Evolutionary conservation across 208 protist genomes (phyloP).

Genomic region (Leishmania guyanensis): DNA sequence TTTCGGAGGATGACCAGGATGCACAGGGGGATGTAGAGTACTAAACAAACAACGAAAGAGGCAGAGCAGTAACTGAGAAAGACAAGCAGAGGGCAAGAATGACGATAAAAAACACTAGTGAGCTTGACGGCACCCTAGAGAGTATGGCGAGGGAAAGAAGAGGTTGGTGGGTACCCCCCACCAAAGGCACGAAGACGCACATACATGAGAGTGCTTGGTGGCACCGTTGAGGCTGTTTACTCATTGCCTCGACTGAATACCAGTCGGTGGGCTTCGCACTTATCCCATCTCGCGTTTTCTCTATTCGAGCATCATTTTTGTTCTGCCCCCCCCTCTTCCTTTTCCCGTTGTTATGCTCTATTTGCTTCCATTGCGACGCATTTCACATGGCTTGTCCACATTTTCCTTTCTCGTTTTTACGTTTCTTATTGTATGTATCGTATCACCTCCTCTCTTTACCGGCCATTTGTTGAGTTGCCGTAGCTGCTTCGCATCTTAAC

Average conservation of each 20-base stretch:
- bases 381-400: not conserved
- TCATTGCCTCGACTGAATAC: not conserved
- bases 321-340: not conserved
- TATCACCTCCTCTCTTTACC: not conserved
- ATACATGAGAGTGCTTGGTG: not conserved
- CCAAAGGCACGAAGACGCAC: not conserved
- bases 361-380: not conserved
- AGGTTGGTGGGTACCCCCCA: not conserved
- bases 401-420: not conserved
- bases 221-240: not conserved
- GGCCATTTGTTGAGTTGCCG: not conserved
- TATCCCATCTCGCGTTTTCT: not conserved
- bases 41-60: not conserved
- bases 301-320: not conserved
- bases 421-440: not conserved
- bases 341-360: not conserved
- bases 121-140: not conserved
- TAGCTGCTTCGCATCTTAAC: not conserved
- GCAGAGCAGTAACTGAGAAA: not conserved
- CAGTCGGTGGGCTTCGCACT: not conserved
- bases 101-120: not conserved
- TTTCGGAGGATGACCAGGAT: conserved; percentile 23
- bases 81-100: not conserved
- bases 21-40: conserved; percentile 30
- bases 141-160: not conserved